A percentile compares a stretch with the other conserved stretches of the same genome.
Evolutionary conservation across 1,284 basidiomycete species (phyloP).

Genomic region (Bondarzewia mesenterica): DNA sequence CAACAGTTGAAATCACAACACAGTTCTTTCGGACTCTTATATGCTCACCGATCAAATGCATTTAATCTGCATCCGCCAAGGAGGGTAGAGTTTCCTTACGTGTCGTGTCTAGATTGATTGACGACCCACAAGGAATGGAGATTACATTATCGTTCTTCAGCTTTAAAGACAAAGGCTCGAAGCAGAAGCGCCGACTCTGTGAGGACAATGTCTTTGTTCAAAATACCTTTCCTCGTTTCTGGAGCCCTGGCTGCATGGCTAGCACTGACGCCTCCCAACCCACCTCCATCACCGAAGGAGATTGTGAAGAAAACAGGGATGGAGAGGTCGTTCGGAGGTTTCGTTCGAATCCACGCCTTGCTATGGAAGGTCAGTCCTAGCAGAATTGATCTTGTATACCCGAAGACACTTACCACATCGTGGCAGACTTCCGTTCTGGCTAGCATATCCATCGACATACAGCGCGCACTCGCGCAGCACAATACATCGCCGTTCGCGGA

Average conservation of each 20-base stretch:
- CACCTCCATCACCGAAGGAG: constrained; percentile 8
- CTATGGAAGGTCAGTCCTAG: constrained; percentile 11
- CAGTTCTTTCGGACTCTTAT: too few species aligned
- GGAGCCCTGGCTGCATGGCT: constrained; percentile 7
- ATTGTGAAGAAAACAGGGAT: constrained; percentile 6
- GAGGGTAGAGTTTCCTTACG: not conserved
- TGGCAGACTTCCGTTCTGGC: constrained; percentile 9
- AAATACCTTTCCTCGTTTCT: constrained; percentile 8
- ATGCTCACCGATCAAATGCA: not conserved
- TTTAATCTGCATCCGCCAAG: not conserved
- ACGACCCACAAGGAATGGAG: not conserved
- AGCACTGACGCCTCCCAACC: constrained; percentile 14
- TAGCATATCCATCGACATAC: constrained; percentile 7
- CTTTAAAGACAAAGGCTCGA: not conserved
- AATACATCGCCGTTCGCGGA: not conserved
- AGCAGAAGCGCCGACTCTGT: too few species aligned
- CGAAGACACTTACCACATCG: not conserved
- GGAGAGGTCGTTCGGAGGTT: constrained; percentile 10
- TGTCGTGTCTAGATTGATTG: too few species aligned
- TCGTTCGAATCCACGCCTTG: constrained; percentile 10
- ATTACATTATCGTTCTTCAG: not conserved
- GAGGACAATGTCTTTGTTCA: constrained; percentile 7
- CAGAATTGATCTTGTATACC: not conserved
- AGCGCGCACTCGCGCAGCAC: not conserved
- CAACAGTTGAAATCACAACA: too few species aligned